Base-by-base conservation (phyloP, 768 basidiomycete species). In the Pisolithus marmoratus region DNA sequence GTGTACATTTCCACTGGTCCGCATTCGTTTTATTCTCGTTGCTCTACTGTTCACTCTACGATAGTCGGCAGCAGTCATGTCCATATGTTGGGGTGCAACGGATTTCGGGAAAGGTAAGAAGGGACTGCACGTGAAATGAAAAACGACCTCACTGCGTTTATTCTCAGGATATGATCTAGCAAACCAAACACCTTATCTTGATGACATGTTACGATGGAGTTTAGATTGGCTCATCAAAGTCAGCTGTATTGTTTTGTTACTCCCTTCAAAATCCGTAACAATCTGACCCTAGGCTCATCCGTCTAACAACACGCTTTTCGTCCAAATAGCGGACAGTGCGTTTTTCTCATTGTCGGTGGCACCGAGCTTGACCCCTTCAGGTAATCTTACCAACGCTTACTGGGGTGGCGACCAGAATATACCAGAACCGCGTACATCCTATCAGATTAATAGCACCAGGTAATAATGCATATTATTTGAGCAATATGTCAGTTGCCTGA, bases 201-300 rank as follows among this genome's bases (percentile, higher is more conserved):
- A 96, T 60, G 80, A 82, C 54, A 93, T 89, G 76, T 71, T 95
- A 48, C 82, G 93, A 54, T 95, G 90, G 90, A 86, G 92, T 23
- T 78, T 92, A 42, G 87, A 92, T 67, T 96, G 92, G 91, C 71
- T 94, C 47, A 90, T 94, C 48, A 91, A 90, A 74, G 92, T 85
- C 51, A 54, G 74, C n/a, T 48, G n/a, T 17, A 20, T 2, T 11
- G 31, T 45, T 27, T 11, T 29, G 7, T 48, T 14, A 20, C 46
- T 27, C 5, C 31, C 23, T 45, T 23, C 48, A 42, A 12, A 14
- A 41, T 27, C 19, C 8, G 19, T 44, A 29, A 29, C 45, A 20
- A 48, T 43, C 17, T 52, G 34, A 54, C 37, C 20, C 29, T 60
- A 94, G 90, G 92, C 90, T 8, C 93, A 96, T 66, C 83, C 93